phyloP scores from a whole-genome alignment of 441 rosid species.

The Pelargonium myrrhifolium region DNA sequence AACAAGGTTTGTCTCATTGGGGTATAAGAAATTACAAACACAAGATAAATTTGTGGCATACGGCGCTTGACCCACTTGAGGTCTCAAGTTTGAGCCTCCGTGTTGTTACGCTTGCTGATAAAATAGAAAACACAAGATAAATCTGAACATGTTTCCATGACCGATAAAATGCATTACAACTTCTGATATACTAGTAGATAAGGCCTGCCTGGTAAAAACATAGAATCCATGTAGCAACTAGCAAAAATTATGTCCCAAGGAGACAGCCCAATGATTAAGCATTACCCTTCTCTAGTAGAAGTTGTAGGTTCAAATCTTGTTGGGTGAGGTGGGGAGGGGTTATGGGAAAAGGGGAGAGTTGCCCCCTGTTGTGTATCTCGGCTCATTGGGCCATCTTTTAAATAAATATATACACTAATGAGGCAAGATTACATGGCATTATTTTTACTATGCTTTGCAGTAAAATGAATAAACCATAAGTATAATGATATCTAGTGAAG shows the following conservation, averaged over 20 bases:
- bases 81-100: too few relatives aligned
- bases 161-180: neutral
- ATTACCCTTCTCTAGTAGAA: too few relatives aligned
- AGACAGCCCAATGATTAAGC: too few relatives aligned
- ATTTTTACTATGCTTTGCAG: neutral
- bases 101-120: too few relatives aligned
- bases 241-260: too few relatives aligned
- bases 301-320: too few relatives aligned
- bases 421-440: neutral
- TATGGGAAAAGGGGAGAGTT: too few relatives aligned
- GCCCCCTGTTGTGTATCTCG: too few relatives aligned
- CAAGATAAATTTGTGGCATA: neutral
- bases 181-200: neutral
- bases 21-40: conserved; percentile 1
- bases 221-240: neutral
- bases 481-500: conserved; percentile 10
- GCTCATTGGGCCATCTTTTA: too few relatives aligned
- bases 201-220: neutral
- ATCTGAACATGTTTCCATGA: neutral
- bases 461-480: neutral
- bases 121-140: neutral
- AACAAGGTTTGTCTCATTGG: neutral
- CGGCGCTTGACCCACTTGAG: too few relatives aligned
- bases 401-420: too few relatives aligned
- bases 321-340: too few relatives aligned